Evolutionary conservation across 176 grass and related monocot genomes (phyloP).

Genomic region (Triticum dicoccoides): DNA sequence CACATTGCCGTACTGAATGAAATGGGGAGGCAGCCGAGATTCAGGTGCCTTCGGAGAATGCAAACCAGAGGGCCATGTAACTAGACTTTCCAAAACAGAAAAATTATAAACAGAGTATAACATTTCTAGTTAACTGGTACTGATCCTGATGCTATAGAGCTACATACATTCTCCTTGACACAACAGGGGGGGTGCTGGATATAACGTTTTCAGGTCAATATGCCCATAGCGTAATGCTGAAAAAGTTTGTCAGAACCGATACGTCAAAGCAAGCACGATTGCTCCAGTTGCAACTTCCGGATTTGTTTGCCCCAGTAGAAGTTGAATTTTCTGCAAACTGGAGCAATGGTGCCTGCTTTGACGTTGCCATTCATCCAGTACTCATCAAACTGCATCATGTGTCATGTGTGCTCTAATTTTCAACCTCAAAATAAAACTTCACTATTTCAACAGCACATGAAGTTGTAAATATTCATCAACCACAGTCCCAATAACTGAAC

Average conservation of each 20-base stretch:
- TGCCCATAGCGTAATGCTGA: not conserved
- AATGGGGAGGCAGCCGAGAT: no score
- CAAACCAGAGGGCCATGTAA: no score
- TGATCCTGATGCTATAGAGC: not conserved
- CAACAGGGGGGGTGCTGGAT: not conserved
- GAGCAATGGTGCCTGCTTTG: no score
- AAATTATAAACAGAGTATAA: no score
- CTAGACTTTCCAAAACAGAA: no score
- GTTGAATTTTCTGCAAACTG: not conserved
- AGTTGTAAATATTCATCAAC: not conserved
- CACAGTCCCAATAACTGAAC: not conserved
- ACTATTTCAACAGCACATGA: not conserved
- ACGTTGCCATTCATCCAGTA: no score
- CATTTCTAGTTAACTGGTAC: no score
- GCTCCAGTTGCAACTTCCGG: not conserved
- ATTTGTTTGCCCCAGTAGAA: not conserved
- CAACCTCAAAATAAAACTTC: not conserved
- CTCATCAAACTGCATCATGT: not conserved
- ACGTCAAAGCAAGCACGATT: not conserved
- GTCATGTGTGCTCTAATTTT: not conserved
- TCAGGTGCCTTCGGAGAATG: no score
- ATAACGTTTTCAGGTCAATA: not conserved
- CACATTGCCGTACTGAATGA: not conserved
- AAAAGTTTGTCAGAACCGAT: not conserved
- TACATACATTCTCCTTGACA: not conserved